These are phyloP conservation scores for Trapa incisa DNA, from an alignment of 345 rosid species.

Conservation along the genomic window DNA sequence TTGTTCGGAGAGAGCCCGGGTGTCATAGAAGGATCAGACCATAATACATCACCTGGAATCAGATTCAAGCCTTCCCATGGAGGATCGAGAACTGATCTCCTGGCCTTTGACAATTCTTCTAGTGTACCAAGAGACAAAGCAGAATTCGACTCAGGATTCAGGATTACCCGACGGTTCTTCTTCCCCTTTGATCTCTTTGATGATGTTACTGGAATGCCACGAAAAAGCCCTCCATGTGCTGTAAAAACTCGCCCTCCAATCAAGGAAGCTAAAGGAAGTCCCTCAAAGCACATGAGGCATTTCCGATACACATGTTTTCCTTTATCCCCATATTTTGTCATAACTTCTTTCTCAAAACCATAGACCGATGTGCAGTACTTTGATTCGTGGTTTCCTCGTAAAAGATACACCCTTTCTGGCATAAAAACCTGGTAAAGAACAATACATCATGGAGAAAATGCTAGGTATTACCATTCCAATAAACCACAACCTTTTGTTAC, in stretches of 20 bases:
- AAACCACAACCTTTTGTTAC: not conserved
- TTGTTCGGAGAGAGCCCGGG: constrained; percentile 78
- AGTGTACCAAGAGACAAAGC: constrained; percentile 59
- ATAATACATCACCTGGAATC: constrained; percentile 91
- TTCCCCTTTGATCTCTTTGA: constrained; percentile 66
- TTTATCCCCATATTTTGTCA: constrained; percentile 62
- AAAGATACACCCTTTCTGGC: constrained; percentile 79
- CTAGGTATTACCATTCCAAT: not conserved
- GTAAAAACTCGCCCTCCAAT: constrained; percentile 57
- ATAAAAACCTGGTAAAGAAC: constrained; percentile 39
- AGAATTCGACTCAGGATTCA: constrained; percentile 22
- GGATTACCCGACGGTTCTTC: constrained; percentile 45
- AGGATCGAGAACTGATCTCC: constrained; percentile 97
- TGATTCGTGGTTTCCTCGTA: constrained; percentile 94
- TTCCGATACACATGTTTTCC: constrained; percentile 87
- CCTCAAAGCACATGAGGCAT: constrained; percentile 94
- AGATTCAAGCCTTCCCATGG: constrained; percentile 93
- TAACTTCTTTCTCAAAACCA: constrained; percentile 79
- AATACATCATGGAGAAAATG: not conserved
- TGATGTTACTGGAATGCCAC: constrained; percentile 36
- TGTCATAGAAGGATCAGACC: constrained; percentile 94
- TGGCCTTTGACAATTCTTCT: constrained; percentile 70
- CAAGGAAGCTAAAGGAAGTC: constrained; percentile 84
- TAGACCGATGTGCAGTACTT: constrained; percentile 95
- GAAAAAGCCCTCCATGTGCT: constrained; percentile 51